Percentiles rank a stretch among this genome's conserved stretches.
Conservation (phyloP, 2,329 filamentous ascomycete species). For the Colletotrichum simmondsii region DNA sequence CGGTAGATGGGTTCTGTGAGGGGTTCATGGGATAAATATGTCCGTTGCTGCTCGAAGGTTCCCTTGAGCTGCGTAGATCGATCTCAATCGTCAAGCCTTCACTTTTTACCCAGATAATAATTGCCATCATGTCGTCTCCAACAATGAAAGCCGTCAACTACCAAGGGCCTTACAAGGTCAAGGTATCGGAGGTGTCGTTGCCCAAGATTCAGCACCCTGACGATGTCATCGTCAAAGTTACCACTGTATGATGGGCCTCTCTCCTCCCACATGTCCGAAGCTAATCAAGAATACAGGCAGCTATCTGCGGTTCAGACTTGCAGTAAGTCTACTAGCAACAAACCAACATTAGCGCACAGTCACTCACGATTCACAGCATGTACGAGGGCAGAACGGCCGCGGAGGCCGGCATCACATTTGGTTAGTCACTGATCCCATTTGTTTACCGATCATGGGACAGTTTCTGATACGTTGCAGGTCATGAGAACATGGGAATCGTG, state of each 20-base stretch:
- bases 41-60: neutral
- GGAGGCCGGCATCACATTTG: conserved; percentile 70
- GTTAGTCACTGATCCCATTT: conserved; percentile 39
- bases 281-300: conserved; percentile 42
- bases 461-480: conserved; percentile 41
- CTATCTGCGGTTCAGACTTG: conserved; percentile 65
- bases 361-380: conserved; percentile 57
- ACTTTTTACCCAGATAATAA: neutral
- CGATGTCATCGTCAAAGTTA: conserved; percentile 73
- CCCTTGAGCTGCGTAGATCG: no score
- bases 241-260: conserved; percentile 58
- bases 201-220: conserved; percentile 72
- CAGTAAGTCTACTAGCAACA: conserved; percentile 44
- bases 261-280: neutral
- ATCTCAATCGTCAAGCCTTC: neutral
- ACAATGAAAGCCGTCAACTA: conserved; percentile 74
- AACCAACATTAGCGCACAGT: conserved; percentile 32
- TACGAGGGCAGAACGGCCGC: conserved; percentile 74
- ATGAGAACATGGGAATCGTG: conserved; percentile 71
- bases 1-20: neutral
- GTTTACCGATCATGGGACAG: no score
- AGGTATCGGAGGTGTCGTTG: conserved; percentile 68
- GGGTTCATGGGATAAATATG: conserved; percentile 18
- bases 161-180: conserved; percentile 69
- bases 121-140: conserved; percentile 13